Base-by-base conservation (phyloP, 176 grass and related monocot genomes). In the Oryza longistaminata region DNA sequence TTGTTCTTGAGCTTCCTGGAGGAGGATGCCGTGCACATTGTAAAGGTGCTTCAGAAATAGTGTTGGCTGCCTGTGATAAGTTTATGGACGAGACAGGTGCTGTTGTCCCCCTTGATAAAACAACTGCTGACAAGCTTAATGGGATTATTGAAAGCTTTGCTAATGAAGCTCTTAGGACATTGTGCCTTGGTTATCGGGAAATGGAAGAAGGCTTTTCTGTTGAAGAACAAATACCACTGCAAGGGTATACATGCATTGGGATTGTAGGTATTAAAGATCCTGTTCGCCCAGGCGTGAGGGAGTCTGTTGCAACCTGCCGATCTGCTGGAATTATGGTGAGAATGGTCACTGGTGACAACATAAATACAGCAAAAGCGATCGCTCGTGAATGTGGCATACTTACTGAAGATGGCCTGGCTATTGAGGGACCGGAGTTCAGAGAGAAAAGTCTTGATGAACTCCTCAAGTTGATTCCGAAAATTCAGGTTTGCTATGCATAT, bases 301-400 rank as follows among this genome's bases (percentile, higher is more conserved):
- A 99, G 46, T 99, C 97, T 55, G 97, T 99, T 66, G 97, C 93
- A 71, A 91, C 55, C 81, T 99, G 96, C 31, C 92, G 83, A 3
- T 87, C 96, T 76, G 91, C 96, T 86, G 96, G 96, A 68, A 90
- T 99, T 87, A 87, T 61, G 48, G 96, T 99, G 71, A 96, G 96
- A 87, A 99, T 99, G 96, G 90, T 99, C 29, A 99, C 93, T 35
- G 96, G 96, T 75, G 96, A 99, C 77, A 99, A 99, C 80, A 99
- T 99, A 82, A 88, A 94, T 76, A 99, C 96, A 1, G 96, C 96
- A 21, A 99, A 94, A 75, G 96, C 91, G 0, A 99, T 99, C 65
- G 96, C 96, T 70, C 87, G 86, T 73, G 96, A 99, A 89, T 96
- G 96, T 84, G 96, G 96, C 71, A 99, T 99, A 86, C 91, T 99